Evolutionary conservation across 2,329 filamentous ascomycete species (phyloP).

Genomic region (Alternaria postmessia): DNA sequence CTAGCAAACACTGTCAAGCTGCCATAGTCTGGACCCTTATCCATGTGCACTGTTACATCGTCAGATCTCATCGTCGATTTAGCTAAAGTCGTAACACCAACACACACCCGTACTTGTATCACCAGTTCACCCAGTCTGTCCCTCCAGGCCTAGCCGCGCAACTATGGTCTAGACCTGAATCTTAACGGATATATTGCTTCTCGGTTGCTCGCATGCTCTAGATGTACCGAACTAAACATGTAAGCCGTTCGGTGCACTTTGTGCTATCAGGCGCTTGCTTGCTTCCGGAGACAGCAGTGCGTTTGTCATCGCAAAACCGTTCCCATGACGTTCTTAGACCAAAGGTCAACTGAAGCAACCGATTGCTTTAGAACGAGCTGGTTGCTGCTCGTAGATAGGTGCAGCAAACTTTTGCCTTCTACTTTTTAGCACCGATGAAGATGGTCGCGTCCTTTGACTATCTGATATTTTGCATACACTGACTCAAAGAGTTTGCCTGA

Average conservation of each 20-base stretch:
- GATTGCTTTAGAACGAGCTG: not conserved
- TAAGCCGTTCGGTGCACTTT: not conserved
- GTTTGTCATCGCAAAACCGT: not conserved
- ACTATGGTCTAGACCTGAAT: not conserved
- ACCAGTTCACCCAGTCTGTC: slow-evolving; percentile 15
- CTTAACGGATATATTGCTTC: not conserved
- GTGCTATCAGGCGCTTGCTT: not conserved
- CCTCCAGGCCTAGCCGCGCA: slow-evolving; percentile 4
- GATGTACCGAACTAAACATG: not conserved
- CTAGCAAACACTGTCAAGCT: not conserved
- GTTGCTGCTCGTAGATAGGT: not conserved
- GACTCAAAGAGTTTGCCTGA: not conserved
- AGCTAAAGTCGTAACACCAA: slow-evolving; percentile 6
- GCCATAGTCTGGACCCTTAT: not conserved
- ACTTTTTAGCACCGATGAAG: not conserved
- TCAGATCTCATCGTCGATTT: slow-evolving; percentile 10
- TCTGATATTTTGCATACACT: not conserved
- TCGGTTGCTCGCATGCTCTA: not conserved
- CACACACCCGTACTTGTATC: slow-evolving; percentile 15
- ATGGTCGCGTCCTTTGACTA: not conserved
- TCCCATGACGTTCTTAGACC: not conserved
- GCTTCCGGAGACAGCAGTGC: not conserved
- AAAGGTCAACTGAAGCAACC: not conserved
- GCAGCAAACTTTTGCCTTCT: not conserved
- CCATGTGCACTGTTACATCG: slow-evolving; percentile 7